phyloP scores from a whole-genome alignment of 768 basidiomycete species.

The Suillus tomentosus region DNA sequence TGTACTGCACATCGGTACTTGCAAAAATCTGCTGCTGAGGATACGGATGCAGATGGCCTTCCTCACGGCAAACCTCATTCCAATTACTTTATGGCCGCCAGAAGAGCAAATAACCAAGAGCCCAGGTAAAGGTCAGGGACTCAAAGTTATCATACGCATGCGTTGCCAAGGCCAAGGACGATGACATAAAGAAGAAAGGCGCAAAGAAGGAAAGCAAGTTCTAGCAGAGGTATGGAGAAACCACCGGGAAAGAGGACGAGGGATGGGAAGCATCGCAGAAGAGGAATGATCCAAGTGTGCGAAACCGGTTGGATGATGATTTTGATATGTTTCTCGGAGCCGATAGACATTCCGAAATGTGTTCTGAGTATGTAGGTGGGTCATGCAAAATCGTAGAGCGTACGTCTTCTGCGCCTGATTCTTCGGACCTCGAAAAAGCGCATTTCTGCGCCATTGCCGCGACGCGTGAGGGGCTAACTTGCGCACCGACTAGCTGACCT shows the following conservation, averaged over 20 bases:
- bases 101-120: slow-evolving; percentile 67
- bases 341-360: slow-evolving; percentile 62
- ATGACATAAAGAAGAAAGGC: slow-evolving; percentile 79
- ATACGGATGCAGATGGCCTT: slow-evolving; percentile 54
- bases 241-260: slow-evolving; percentile 55
- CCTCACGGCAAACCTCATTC: slow-evolving; percentile 67
- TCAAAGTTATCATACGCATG: slow-evolving; percentile 68
- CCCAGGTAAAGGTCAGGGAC: slow-evolving; percentile 66
- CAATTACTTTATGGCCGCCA: slow-evolving; percentile 34
- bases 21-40: slow-evolving; percentile 52
- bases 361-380: slow-evolving; percentile 58
- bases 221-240: slow-evolving; percentile 37
- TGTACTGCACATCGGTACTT: slow-evolving; percentile 51
- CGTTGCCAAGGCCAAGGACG: slow-evolving; percentile 63
- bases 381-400: slow-evolving; percentile 53
- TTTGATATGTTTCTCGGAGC: slow-evolving; percentile 68
- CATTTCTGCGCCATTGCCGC: slow-evolving; percentile 48
- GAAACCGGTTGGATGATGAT: slow-evolving; percentile 60
- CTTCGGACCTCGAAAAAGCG: slow-evolving; percentile 44
- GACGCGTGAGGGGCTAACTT: slow-evolving; percentile 20
- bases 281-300: slow-evolving; percentile 28
- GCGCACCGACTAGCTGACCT: too few species aligned
- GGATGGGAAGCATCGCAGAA: slow-evolving; percentile 31
- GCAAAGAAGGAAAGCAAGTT: slow-evolving; percentile 75
- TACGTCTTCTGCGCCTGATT: slow-evolving; percentile 48